A percentile compares a stretch with the other conserved stretches of the same genome.
Evolutionary conservation across 1,284 basidiomycete species (phyloP).

Genomic region (Tremellales sp.): DNA sequence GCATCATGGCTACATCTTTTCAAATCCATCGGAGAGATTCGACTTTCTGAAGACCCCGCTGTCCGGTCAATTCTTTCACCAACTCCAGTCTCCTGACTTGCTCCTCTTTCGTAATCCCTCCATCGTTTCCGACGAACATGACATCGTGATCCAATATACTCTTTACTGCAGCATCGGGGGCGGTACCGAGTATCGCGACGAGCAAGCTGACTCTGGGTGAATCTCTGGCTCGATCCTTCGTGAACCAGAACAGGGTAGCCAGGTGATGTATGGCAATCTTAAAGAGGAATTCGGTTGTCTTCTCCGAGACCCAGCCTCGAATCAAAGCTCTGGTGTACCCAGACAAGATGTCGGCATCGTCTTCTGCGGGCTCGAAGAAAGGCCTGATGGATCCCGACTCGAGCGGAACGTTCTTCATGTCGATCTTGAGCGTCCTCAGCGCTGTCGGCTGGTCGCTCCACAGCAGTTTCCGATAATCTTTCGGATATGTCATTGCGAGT

Average conservation of each 20-base stretch:
- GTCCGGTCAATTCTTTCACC: not conserved
- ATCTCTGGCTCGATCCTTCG: not conserved
- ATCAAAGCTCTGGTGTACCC: constrained; percentile 49
- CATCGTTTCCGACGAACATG: not conserved
- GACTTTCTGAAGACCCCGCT: not conserved
- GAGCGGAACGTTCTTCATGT: constrained; percentile 25
- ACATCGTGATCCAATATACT: not conserved
- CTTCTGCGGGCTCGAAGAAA: constrained; percentile 70
- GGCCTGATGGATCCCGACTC: constrained; percentile 53
- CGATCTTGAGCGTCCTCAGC: constrained; percentile 57
- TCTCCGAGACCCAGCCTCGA: constrained; percentile 37
- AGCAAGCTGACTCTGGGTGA: constrained; percentile 21
- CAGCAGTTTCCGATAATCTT: constrained; percentile 78
- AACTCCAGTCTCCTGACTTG: not conserved
- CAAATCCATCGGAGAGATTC: too few species aligned
- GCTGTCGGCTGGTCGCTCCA: constrained; percentile 71
- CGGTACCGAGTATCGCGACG: not conserved
- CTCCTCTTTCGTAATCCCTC: not conserved
- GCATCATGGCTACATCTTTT: too few species aligned
- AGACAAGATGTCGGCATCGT: constrained; percentile 61
- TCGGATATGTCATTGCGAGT: constrained; percentile 62
- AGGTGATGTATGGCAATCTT: constrained; percentile 76
- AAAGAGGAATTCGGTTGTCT: constrained; percentile 56
- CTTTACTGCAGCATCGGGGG: not conserved
- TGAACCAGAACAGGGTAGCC: constrained; percentile 65